Evolutionary conservation across 345 rosid species (phyloP), one percentile per base, ranked within the genome.

Genomic region (Microthlaspi erraticum): DNA sequence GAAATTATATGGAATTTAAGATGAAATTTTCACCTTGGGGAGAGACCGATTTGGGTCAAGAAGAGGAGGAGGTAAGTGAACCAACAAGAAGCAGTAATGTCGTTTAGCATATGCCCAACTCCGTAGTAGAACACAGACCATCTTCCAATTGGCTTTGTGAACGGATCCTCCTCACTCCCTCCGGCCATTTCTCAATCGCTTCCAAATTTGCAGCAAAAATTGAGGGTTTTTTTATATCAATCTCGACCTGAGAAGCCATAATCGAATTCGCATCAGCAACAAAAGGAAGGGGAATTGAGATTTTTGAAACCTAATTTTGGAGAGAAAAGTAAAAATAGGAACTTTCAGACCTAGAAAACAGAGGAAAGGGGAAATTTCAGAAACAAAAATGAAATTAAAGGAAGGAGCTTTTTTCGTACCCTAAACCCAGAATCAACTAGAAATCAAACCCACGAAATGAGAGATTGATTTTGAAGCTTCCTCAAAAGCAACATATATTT

Each of bases 61-160:
- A 93, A 91, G 19, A 89, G 38, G 54, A 93, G 83, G 74, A 91
- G 94, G 81, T 93, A 91, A 57, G 97, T 93, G 82, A 93, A 93
- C 98, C 98, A 93, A 68, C 97, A 91, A 46, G 98, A 83, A 77
- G 98, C 83, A 69, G 98, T 89, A 74, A 93, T 87, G 82, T 93
- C 97, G 77, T 93, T 93, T 11, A 93, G 96, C 96, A 93, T 89
- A 71, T 93, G 98, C 4, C 98, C 97, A 10, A 86, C 82, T 18
- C 97, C 98, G 82, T 91, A 93, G 70, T 54, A 93, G 74, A 89
- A 81, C 33, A 91, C 88, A 37, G 91, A 74, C 81, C 53, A 70
- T 81, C 98, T 90, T 74, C 88, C 87, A 34, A 87, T 74, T 8
- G 91, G 91, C 53, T 82, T 73, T 3, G 76, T 53, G 20, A 37